phyloP scores from a whole-genome alignment of 805 yeast genomes.

The Yarrowia bubula region DNA sequence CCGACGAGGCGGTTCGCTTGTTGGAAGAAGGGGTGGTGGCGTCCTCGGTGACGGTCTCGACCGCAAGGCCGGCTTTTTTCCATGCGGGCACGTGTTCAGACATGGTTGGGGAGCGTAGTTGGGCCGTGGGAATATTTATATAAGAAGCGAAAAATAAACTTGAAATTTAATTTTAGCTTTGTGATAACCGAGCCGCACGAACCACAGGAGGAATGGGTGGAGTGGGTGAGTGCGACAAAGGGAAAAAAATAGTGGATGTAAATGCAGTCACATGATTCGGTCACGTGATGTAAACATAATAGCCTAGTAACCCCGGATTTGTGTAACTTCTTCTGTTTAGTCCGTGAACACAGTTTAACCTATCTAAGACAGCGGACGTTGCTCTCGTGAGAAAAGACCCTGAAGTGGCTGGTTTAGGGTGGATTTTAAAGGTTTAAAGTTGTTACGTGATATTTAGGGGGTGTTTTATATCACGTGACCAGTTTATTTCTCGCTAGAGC shows the following conservation, averaged over 20 bases:
- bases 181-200: not conserved
- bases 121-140: not conserved
- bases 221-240: too few relatives aligned
- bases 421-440: not conserved
- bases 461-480: not conserved
- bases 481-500: not conserved
- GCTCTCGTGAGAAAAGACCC: not conserved
- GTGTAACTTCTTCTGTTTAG: not conserved
- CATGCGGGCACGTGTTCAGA: constrained; percentile 63
- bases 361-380: not conserved
- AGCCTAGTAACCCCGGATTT: too few relatives aligned
- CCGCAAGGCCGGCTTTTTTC: constrained; percentile 72
- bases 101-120: not conserved
- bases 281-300: not conserved
- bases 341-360: not conserved
- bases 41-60: constrained; percentile 44
- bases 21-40: constrained; percentile 35
- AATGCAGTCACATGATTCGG: not conserved
- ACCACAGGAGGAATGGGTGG: too few relatives aligned
- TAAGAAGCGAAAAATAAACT: not conserved
- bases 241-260: too few relatives aligned
- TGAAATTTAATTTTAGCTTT: not conserved
- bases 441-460: not conserved
- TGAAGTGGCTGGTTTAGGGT: not conserved
- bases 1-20: not conserved